Conservation (phyloP, 768 basidiomycete species). For the Rhizopogon rudus region DNA sequence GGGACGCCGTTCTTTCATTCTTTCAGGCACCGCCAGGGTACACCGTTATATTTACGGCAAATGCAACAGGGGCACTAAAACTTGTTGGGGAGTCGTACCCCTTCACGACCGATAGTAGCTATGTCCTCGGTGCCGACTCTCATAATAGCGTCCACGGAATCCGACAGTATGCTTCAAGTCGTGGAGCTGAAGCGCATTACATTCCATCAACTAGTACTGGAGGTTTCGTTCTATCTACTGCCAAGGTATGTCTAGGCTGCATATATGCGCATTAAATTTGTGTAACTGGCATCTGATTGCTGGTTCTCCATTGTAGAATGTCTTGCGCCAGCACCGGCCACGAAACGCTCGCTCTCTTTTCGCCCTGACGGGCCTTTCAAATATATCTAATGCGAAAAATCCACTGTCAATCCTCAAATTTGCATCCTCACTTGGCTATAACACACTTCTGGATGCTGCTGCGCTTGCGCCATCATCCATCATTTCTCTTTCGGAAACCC, state of each 20-base stretch:
- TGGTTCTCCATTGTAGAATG: constrained; percentile 33
- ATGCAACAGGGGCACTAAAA: constrained; percentile 76
- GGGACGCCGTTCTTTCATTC: constrained; percentile 68
- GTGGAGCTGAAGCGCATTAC: constrained; percentile 57
- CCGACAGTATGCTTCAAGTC: constrained; percentile 57
- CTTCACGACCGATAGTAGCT: constrained; percentile 51
- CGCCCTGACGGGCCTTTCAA: constrained; percentile 76
- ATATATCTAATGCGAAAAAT: constrained; percentile 73
- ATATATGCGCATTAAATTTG: constrained; percentile 14
- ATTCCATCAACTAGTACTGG: constrained; percentile 59
- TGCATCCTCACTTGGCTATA: constrained; percentile 66
- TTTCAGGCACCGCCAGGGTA: constrained; percentile 74
- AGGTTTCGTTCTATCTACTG: constrained; percentile 52
- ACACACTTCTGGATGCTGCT: constrained; percentile 77
- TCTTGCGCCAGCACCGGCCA: constrained; percentile 49
- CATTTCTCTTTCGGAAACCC: constrained; percentile 58
- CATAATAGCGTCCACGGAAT: constrained; percentile 87
- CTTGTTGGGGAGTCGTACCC: constrained; percentile 80
- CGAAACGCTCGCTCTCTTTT: constrained; percentile 53
- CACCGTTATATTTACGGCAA: constrained; percentile 77
- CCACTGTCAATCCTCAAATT: constrained; percentile 58
- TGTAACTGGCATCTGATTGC: background rate
- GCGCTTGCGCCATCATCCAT: constrained; percentile 71
- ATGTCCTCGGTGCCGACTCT: constrained; percentile 70
- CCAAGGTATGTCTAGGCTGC: constrained; percentile 45